These are phyloP conservation scores for Mycena albidolilacea DNA, from an alignment of 768 basidiomycete species.

Conservation along the genomic window DNA sequence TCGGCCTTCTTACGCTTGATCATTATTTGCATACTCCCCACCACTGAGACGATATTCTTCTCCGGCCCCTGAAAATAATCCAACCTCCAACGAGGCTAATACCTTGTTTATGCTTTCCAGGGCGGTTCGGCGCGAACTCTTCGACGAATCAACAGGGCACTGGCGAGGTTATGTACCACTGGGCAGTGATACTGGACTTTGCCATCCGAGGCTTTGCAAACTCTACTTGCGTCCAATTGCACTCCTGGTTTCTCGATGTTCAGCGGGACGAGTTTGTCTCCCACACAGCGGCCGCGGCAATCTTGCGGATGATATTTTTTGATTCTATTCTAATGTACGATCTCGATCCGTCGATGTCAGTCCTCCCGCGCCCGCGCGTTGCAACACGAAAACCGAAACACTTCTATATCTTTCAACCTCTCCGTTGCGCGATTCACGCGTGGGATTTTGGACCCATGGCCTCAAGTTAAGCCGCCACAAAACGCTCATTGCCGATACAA, in stretches of 20 bases:
- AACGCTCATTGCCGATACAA: background rate
- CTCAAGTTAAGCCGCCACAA: background rate
- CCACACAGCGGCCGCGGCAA: too few species aligned
- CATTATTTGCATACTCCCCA: background rate
- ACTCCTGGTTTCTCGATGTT: too few species aligned
- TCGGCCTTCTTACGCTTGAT: background rate
- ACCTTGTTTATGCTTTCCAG: conserved; percentile 22
- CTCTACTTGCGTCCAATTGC: too few species aligned
- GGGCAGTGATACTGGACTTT: background rate
- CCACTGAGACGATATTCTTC: background rate
- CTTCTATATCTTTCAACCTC: background rate
- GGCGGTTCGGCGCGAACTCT: background rate
- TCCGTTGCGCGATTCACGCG: conserved; percentile 12
- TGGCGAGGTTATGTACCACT: background rate
- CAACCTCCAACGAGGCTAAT: conserved; percentile 10
- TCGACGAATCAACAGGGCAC: background rate
- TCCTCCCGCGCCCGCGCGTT: background rate
- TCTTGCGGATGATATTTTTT: background rate
- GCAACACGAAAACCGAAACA: background rate
- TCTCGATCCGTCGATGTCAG: background rate
- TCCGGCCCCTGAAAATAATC: conserved; percentile 10
- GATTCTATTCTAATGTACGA: background rate
- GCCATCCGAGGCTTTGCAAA: background rate
- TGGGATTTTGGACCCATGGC: background rate
- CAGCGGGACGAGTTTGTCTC: too few species aligned